Evolutionary conservation across 331 rosid genomes (phyloP), one percentile per base, ranked within the genome.

Genomic region (Rhamnella rubrinervis): DNA sequence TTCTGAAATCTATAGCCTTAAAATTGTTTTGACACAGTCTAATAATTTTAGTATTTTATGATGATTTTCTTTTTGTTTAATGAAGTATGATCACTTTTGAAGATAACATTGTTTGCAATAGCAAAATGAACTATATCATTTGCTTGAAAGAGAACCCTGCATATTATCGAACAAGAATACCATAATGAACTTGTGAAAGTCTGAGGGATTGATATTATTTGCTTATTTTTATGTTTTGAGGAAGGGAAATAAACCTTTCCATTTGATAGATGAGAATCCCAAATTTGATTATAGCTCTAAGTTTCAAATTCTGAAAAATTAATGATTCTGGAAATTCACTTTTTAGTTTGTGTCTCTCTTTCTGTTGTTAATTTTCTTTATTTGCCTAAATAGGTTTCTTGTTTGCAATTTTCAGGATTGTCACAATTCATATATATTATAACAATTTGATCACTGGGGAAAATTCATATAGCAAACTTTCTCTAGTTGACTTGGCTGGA

Each of bases 401-500:
- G 62, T 55, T 73, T 75, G 60, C 69, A 75, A 40, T 67, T 80
- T 57, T 12, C 92, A 91, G 98, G 97, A 84, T 87, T 67, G 77
- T 89, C 82, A 85, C 93, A 1, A 66, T 82, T 81, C 97, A 93
- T 74, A 81, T 91, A 77, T 83, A 80, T 73, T 87, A 87, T 64
- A 79, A 78, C 85, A 89, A 91, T 80, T 66, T 82, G 77, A 86
- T 87, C 78, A 91, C 96, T 0, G 90, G 90, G 40, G 96, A 91
- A 73, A 91, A 75, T 77, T 82, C 88, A 12, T 89, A 89, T 69
- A 91, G 97, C 87, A 93, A 93, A 84, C 92, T 93, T 18, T 84
- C 82, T 80, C 81, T 95, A 59, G 90, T 87, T 67, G 97, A 95
- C 85, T 86, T 91, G 81, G 99, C 99, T 78, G 99, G 99, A 81